Evolutionary conservation across 305 asterid genomes (phyloP), one percentile per base, ranked within the genome.

Genomic region (Fraxinus baroniana): DNA sequence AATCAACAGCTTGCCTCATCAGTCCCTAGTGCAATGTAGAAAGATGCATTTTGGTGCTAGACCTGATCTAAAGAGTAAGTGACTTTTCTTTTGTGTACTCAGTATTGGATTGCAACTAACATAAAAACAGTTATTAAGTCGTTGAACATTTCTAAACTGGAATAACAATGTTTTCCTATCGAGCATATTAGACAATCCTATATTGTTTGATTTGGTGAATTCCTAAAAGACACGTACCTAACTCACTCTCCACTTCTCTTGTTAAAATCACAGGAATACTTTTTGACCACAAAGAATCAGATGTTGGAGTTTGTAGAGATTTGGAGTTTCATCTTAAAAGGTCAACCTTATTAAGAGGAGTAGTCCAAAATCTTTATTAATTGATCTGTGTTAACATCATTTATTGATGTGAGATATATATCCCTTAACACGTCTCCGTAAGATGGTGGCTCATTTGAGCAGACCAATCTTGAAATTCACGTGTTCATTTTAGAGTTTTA

Each of bases 61-160:
- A 71, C 94, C 95, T 28, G 93, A 90, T 85, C 82, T 93, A 4
- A 91, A 90, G 83, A 86, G 95, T 90, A 88, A 81, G 94, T 80
- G n/a, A 10, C 52, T 15, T 28, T 41, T 41, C 49, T 1, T 70
- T 9, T 39, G 0, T 13, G 1, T 41, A 9, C 46, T 13, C 46
- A 39, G 46, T 39, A 39, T 39, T 9, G 15, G 49, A 41, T 41
- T 9, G 49, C 15, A 41, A 41, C 49, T 9, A 41, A 41, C 49
- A 39, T 39, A 39, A 39, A 39, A 39, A 8, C 46, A 35, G 39
- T 35, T 35, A 35, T 35, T 5, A 35, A 35, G 39, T 35, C 39
- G 5, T 35, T 35, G 39, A 39, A 39, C 46, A 13, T 39, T 39
- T 8, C 46, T 39, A 39, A 8, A 39, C 12, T 39, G 46, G 10